phyloP scores from a whole-genome alignment of 306 rosid genomes.

The Alnus glutinosa region DNA sequence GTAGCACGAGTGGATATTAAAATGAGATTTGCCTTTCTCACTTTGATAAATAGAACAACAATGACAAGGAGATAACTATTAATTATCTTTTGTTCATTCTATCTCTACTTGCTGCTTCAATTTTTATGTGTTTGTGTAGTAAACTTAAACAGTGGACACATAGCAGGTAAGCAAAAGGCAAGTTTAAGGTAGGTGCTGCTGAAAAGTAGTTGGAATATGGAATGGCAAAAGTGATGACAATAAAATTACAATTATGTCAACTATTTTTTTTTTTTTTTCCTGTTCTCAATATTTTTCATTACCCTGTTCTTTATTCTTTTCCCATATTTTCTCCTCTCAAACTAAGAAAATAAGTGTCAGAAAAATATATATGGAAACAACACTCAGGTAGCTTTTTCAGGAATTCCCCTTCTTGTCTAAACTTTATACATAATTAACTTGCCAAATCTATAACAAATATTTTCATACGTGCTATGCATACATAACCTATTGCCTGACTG shows the following conservation, averaged over 20 bases:
- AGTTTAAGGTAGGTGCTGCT: background rate
- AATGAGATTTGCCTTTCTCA: conserved; percentile 23
- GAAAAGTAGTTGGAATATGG: background rate
- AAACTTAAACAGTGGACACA: background rate
- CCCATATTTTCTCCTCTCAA: background rate
- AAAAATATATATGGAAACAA: background rate
- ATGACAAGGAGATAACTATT: background rate
- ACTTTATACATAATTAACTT: background rate
- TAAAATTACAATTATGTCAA: background rate
- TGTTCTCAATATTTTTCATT: background rate
- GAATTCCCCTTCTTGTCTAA: background rate
- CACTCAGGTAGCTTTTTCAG: background rate
- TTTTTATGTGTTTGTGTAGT: background rate
- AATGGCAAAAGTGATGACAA: background rate
- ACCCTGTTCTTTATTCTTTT: background rate
- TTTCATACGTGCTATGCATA: background rate
- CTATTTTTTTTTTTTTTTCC: background rate
- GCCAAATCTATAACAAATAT: background rate
- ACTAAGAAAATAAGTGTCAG: background rate
- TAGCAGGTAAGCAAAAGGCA: background rate
- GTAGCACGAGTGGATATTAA: conserved; percentile 23
- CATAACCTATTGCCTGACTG: background rate
- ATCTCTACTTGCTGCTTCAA: background rate
- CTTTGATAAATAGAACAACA: background rate
- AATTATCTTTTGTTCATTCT: background rate